Conservation (phyloP, 2,329 filamentous ascomycete species). For the Botrytis paeoniae region DNA sequence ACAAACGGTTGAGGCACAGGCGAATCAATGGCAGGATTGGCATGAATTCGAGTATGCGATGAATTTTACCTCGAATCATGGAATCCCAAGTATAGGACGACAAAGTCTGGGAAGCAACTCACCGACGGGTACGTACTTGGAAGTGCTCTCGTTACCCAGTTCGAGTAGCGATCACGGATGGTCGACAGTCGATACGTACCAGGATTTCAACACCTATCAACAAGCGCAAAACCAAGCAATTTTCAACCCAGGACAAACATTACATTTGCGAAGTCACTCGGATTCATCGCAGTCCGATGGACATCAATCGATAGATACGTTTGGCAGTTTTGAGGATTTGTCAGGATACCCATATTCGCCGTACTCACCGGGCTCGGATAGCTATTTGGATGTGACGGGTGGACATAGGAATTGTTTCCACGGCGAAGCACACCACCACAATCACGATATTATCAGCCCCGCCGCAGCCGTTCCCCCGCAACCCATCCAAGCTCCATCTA, state of each 20-base stretch:
- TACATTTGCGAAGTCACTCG: slow-evolving; percentile 83
- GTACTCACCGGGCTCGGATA: slow-evolving; percentile 80
- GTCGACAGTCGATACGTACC: slow-evolving; percentile 74
- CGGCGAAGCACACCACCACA: slow-evolving; percentile 51
- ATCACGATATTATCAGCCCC: slow-evolving; percentile 61
- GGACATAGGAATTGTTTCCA: slow-evolving; percentile 60
- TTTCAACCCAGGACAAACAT: slow-evolving; percentile 87
- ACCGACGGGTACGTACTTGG: slow-evolving; percentile 75
- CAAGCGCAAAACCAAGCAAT: slow-evolving; percentile 61
- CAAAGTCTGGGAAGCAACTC: slow-evolving; percentile 60
- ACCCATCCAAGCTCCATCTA: slow-evolving; percentile 61
- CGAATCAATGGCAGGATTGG: slow-evolving; percentile 68
- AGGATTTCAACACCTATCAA: slow-evolving; percentile 66
- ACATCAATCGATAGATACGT: slow-evolving; percentile 53
- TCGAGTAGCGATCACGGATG: slow-evolving; percentile 86
- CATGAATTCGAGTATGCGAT: slow-evolving; percentile 75
- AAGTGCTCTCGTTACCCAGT: slow-evolving; percentile 77
- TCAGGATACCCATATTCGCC: slow-evolving; percentile 63
- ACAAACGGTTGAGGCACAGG: slow-evolving; percentile 55
- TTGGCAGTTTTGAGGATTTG: slow-evolving; percentile 79
- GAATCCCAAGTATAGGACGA: slow-evolving; percentile 46
- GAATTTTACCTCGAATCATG: slow-evolving; percentile 47
- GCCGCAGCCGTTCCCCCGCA: slow-evolving; percentile 66
- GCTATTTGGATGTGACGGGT: slow-evolving; percentile 57
- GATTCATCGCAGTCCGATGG: slow-evolving; percentile 78